phyloP scores from a whole-genome alignment of 2,329 filamentous ascomycete species.

The Xylaria hypoxylon region DNA sequence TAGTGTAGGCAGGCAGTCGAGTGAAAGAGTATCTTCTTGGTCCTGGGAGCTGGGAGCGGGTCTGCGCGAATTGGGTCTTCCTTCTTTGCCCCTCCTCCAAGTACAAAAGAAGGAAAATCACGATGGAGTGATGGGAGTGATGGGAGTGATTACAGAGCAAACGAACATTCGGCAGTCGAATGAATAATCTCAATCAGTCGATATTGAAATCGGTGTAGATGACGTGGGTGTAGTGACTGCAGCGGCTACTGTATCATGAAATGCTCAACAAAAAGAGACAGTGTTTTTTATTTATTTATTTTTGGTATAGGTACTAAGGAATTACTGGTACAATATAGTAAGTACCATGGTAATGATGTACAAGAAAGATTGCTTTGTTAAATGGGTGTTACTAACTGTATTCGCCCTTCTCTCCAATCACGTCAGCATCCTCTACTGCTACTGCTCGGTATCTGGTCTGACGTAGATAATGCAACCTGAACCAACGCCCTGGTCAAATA shows the following conservation, averaged over 20 bases:
- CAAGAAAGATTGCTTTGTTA: slow-evolving; percentile 16
- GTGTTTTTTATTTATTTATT: too few species aligned
- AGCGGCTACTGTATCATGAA: neutral
- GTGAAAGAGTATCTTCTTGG: slow-evolving; percentile 25
- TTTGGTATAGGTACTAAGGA: too few species aligned
- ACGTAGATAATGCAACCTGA: slow-evolving; percentile 23
- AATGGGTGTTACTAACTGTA: neutral
- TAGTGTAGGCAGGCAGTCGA: neutral
- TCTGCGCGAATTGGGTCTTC: slow-evolving; percentile 27
- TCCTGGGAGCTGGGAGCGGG: slow-evolving; percentile 23
- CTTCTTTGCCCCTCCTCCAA: neutral
- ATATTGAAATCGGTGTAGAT: slow-evolving; percentile 17
- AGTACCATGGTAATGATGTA: too few species aligned
- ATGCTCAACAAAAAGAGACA: neutral
- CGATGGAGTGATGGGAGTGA: neutral
- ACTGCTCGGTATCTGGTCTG: slow-evolving; percentile 13
- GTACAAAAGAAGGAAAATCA: neutral
- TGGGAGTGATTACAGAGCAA: neutral
- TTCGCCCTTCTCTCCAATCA: neutral
- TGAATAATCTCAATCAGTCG: neutral
- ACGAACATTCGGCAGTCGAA: slow-evolving; percentile 2
- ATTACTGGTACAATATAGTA: too few species aligned
- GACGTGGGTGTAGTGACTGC: slow-evolving; percentile 17
- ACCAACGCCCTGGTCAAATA: neutral
- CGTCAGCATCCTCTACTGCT: neutral